Evolutionary conservation across 345 rosid genomes (phyloP).

Genomic region (Cardiospermum halicacabum): DNA sequence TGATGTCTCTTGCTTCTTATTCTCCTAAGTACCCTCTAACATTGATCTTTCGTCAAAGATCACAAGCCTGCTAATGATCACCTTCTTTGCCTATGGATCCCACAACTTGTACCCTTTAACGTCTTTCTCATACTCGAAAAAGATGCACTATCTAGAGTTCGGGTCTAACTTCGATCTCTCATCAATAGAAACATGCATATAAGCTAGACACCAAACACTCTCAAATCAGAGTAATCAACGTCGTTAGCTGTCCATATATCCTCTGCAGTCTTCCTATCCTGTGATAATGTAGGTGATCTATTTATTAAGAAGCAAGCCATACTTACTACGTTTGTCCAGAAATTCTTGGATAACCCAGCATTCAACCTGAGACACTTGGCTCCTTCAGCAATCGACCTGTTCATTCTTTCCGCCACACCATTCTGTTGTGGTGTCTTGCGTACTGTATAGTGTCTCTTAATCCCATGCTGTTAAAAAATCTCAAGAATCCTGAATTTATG

Average conservation of each 20-base stretch:
- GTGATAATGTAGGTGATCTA: background rate
- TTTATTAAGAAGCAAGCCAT: background rate
- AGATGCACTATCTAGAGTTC: background rate
- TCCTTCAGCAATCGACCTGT: too few species aligned
- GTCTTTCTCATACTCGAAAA: background rate
- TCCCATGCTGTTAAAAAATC: background rate
- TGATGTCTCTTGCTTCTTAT: too few species aligned
- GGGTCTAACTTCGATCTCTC: too few species aligned
- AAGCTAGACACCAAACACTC: too few species aligned
- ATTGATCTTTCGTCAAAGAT: background rate
- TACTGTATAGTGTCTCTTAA: background rate
- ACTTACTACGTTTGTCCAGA: background rate
- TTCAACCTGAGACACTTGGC: background rate
- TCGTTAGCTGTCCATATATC: too few species aligned
- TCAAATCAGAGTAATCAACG: too few species aligned
- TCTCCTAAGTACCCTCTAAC: too few species aligned
- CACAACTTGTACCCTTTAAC: too few species aligned
- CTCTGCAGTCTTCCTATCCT: background rate
- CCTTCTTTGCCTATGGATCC: too few species aligned
- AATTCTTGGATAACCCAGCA: background rate
- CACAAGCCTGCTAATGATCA: background rate
- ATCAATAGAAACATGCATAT: too few species aligned
- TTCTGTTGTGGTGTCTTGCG: conserved; percentile 4
- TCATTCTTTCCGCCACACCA: background rate
- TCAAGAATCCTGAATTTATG: background rate